Percentiles rank a stretch among this genome's conserved stretches.
Conservation (phyloP, 1,284 basidiomycete species). For the Leccinum proximum region DNA sequence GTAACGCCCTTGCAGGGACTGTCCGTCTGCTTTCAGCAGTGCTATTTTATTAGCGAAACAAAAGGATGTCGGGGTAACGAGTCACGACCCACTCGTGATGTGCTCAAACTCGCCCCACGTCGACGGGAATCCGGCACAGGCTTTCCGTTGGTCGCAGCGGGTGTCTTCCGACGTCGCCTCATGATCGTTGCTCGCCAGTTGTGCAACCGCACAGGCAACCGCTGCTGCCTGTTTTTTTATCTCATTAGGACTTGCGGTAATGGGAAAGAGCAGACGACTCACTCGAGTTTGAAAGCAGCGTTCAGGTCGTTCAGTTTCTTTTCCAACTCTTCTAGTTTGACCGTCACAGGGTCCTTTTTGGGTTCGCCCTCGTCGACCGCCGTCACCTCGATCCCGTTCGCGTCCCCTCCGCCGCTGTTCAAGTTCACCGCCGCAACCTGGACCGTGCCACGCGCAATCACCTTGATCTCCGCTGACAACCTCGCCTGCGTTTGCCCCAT, state of each 20-base stretch:
- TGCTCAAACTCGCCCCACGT: conserved; percentile 24
- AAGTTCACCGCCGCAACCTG: neutral
- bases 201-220: conserved; percentile 19
- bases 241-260: neutral
- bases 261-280: neutral
- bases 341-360: neutral
- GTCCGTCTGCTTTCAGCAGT: conserved; percentile 18
- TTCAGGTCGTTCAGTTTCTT: conserved; percentile 19
- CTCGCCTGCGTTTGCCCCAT: conserved; percentile 19
- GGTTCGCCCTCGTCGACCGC: neutral
- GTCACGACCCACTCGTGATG: conserved; percentile 20
- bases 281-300: conserved; percentile 23
- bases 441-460: conserved; percentile 11
- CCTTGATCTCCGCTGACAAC: conserved; percentile 14
- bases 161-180: conserved; percentile 11
- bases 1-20: neutral
- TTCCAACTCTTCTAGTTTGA: conserved; percentile 20
- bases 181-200: conserved; percentile 24
- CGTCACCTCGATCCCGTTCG: neutral
- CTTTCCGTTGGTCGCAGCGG: conserved; percentile 16
- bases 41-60: neutral
- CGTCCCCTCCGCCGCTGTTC: neutral
- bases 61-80: no score
- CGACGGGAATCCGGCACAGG: conserved; percentile 16
- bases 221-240: conserved; percentile 10